A percentile compares a stretch with the other conserved stretches of the same genome.
phyloP scores from a whole-genome alignment of 495 filamentous ascomycete genomes.

The Rhizodiscina lignyota region DNA sequence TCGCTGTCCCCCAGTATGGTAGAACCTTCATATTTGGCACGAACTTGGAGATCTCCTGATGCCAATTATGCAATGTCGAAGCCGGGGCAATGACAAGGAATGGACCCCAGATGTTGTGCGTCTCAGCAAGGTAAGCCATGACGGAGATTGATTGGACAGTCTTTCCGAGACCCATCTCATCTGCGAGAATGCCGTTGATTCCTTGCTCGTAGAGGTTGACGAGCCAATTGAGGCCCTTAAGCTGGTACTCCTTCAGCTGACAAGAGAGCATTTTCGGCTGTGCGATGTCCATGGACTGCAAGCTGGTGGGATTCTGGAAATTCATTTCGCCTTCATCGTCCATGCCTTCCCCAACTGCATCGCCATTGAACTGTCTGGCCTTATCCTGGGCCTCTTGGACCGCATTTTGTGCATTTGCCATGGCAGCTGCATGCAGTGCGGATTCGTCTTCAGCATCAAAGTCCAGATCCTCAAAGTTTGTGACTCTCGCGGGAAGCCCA shows the following conservation, averaged over 20 bases:
- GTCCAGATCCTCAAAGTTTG: constrained; percentile 83
- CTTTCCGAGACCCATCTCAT: constrained; percentile 99
- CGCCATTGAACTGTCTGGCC: constrained; percentile 78
- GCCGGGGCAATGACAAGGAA: constrained; percentile 95
- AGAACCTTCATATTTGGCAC: constrained; percentile 87
- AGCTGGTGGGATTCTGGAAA: constrained; percentile 94
- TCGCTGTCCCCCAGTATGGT: constrained; percentile 92
- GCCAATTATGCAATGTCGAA: constrained; percentile 97
- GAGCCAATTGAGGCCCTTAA: constrained; percentile 97
- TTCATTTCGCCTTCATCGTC: constrained; percentile 71
- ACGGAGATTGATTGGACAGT: constrained; percentile 98
- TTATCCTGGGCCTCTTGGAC: constrained; percentile 89
- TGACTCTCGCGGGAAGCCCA: constrained; percentile 43
- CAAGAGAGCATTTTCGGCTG: constrained; percentile 90
- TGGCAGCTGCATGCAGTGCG: constrained; percentile 60
- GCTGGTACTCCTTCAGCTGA: constrained; percentile 92
- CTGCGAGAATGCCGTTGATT: constrained; percentile 97
- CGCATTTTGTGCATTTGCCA: constrained; percentile 91
- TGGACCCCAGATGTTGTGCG: constrained; percentile 95
- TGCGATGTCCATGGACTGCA: constrained; percentile 83
- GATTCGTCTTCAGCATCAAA: constrained; percentile 93
- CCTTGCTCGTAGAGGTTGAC: constrained; percentile 98
- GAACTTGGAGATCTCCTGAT: constrained; percentile 91
- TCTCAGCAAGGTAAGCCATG: constrained; percentile 95
- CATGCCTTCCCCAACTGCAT: constrained; percentile 32